Evolutionary conservation across 208 protist genomes (phyloP).

Genomic region (Crithidia fasciculata): DNA sequence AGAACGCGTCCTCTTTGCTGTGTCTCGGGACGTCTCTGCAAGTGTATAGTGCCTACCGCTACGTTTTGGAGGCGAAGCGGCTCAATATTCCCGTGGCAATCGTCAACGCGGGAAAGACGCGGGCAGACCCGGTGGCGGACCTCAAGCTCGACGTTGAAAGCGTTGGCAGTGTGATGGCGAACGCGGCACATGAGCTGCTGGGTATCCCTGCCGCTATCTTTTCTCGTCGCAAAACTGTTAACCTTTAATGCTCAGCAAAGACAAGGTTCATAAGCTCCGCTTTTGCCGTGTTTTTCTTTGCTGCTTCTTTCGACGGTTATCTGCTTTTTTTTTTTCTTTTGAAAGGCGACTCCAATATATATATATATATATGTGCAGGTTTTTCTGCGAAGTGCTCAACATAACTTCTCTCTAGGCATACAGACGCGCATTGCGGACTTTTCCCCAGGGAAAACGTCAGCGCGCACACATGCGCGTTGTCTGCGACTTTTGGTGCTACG

Average conservation of each 20-base stretch:
- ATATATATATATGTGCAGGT: too few relatives aligned
- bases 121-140: slow-evolving; percentile 58
- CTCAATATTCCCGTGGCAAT: slow-evolving; percentile 61
- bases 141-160: slow-evolving; percentile 63
- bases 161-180: slow-evolving; percentile 40
- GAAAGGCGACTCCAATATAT: too few relatives aligned
- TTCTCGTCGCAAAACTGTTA: slow-evolving; percentile 14
- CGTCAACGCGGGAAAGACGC: slow-evolving; percentile 70
- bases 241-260: slow-evolving; percentile 1
- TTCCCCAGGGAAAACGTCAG: too few relatives aligned
- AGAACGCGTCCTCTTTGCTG: slow-evolving; percentile 48
- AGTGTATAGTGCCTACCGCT: slow-evolving; percentile 81
- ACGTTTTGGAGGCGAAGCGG: slow-evolving; percentile 61
- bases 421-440: too few relatives aligned
- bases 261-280: too few relatives aligned
- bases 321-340: too few relatives aligned
- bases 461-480: too few relatives aligned
- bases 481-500: too few relatives aligned
- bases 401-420: too few relatives aligned
- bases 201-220: slow-evolving; percentile 24
- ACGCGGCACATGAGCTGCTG: slow-evolving; percentile 36
- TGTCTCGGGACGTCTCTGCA: slow-evolving; percentile 82
- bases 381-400: too few relatives aligned
- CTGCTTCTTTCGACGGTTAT: not conserved
- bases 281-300: not conserved